These are phyloP conservation scores for Boeremia lycopersici DNA, from an alignment of 2,329 filamentous ascomycete species.

Conservation along the genomic window DNA sequence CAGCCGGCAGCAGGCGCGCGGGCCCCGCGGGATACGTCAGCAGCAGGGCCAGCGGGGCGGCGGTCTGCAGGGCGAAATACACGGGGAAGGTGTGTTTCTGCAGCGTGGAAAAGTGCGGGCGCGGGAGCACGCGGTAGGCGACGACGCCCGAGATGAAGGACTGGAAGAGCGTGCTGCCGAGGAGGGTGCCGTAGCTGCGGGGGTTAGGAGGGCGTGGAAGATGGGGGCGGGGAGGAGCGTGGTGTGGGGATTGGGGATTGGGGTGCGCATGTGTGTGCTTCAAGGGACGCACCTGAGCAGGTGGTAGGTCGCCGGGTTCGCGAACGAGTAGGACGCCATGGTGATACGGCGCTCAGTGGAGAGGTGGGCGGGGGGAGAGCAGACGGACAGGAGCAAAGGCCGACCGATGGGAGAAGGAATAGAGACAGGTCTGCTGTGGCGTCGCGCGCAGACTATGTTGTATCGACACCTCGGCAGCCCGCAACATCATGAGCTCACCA, in stretches of 20 bases:
- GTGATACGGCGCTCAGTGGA: neutral
- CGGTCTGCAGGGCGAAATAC: constrained; percentile 86
- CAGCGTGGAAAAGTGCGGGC: constrained; percentile 79
- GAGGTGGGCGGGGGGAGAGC: neutral
- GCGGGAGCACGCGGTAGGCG: constrained; percentile 76
- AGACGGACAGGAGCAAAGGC: neutral
- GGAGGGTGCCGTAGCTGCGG: constrained; percentile 79
- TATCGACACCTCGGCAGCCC: constrained; percentile 4
- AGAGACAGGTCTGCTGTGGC: no score
- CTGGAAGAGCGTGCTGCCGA: constrained; percentile 88
- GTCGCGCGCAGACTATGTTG: no score
- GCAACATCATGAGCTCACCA: constrained; percentile 27
- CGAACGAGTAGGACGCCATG: constrained; percentile 59
- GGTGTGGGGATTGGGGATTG: no score
- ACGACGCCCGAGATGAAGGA: constrained; percentile 77
- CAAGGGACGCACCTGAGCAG: constrained; percentile 65
- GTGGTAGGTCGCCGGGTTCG: constrained; percentile 75
- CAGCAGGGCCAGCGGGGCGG: constrained; percentile 73
- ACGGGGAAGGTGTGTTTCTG: constrained; percentile 80
- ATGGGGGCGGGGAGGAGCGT: no score
- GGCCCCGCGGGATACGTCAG: constrained; percentile 71
- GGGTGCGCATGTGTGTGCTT: no score
- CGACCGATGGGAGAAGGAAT: no score
- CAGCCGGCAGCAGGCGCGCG: constrained; percentile 10
- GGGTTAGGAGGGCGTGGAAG: neutral